phyloP scores from a whole-genome alignment of 345 rosid species.

The Microthlaspi erraticum region DNA sequence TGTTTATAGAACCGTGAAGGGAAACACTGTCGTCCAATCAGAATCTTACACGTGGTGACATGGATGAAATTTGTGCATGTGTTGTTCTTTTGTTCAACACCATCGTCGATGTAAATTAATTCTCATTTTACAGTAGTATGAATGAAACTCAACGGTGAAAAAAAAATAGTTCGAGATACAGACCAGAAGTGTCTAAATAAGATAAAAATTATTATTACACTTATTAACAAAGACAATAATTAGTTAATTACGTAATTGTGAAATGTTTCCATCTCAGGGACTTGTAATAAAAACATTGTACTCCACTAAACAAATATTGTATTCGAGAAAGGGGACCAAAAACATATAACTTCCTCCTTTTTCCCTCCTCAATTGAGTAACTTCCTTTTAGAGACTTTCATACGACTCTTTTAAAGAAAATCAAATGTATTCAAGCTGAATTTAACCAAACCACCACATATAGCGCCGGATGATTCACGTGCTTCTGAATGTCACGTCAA shows the following conservation, averaged over 20 bases:
- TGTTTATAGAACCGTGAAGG: conserved; percentile 1
- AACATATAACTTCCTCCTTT: too few relatives aligned
- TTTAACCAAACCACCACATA: neutral
- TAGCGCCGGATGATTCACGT: conserved; percentile 1
- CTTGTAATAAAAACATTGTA: too few relatives aligned
- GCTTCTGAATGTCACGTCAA: conserved; percentile 5
- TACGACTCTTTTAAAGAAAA: neutral
- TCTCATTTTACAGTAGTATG: neutral
- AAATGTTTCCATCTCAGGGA: neutral
- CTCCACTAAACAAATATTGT: too few relatives aligned
- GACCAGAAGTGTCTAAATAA: neutral
- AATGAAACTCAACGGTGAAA: neutral
- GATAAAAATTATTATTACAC: neutral
- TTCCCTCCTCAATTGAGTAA: too few relatives aligned
- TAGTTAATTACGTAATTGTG: neutral
- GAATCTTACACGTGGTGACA: conserved; percentile 17
- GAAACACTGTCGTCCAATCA: conserved; percentile 19
- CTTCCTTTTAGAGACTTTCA: neutral
- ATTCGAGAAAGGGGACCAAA: too few relatives aligned
- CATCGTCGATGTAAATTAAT: neutral
- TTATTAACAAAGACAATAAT: neutral
- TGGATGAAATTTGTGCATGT: neutral
- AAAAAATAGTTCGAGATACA: neutral
- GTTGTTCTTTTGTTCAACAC: neutral
- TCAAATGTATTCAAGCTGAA: neutral